These are phyloP conservation scores for Davidsoniella eucalypti DNA, from an alignment of 2,329 filamentous ascomycete species.

Conservation along the genomic window DNA sequence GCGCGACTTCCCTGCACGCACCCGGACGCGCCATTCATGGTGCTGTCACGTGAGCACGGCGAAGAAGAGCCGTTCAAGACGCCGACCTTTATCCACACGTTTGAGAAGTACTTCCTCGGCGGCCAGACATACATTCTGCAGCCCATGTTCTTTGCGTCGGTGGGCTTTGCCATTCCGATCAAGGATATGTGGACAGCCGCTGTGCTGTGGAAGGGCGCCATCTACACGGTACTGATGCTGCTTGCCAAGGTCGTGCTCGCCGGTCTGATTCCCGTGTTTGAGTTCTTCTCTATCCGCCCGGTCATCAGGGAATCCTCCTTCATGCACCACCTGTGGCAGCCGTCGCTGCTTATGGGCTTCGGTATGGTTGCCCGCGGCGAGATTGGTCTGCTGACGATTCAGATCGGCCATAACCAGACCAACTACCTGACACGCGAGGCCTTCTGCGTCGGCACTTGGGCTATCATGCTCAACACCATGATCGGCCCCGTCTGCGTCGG, in stretches of 20 bases:
- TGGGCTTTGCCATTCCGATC: constrained; percentile 46
- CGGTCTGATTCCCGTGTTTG: constrained; percentile 14
- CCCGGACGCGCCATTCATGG: constrained; percentile 20
- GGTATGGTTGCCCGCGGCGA: constrained; percentile 46
- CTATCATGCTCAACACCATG: constrained; percentile 39
- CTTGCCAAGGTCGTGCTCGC: constrained; percentile 23
- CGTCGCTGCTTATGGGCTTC: constrained; percentile 35
- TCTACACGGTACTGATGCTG: constrained; percentile 40
- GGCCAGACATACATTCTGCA: constrained; percentile 29
- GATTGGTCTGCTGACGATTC: constrained; percentile 39
- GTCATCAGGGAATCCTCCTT: constrained; percentile 1
- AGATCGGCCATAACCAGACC: constrained; percentile 17
- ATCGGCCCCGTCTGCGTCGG: constrained; percentile 36
- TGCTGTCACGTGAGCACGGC: constrained; percentile 20
- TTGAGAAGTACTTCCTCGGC: constrained; percentile 22
- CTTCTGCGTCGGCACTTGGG: constrained; percentile 38
- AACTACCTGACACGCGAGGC: constrained; percentile 36
- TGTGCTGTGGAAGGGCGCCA: constrained; percentile 38
- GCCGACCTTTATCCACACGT: constrained; percentile 24
- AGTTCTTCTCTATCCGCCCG: constrained; percentile 19
- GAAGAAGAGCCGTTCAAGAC: constrained; percentile 19
- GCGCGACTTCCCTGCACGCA: constrained; percentile 22
- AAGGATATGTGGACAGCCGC: constrained; percentile 33
- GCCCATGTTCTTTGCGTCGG: constrained; percentile 41
- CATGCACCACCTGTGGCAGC: constrained; percentile 24